Base-by-base conservation (phyloP, 176 grass and related monocot species). In the Aegilops speltoides region DNA sequence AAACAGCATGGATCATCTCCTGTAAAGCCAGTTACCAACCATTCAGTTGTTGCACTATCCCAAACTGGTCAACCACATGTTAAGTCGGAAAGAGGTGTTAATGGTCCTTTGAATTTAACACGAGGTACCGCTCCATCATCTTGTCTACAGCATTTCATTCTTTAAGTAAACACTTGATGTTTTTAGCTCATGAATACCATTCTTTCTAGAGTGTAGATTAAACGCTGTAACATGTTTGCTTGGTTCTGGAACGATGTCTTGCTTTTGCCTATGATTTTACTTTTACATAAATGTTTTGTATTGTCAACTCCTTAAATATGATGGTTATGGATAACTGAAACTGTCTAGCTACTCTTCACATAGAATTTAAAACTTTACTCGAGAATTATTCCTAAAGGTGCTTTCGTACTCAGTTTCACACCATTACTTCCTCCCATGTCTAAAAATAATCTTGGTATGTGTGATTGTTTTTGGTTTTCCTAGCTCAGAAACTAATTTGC, bases 121-220 rank as follows among this genome's bases (percentile, higher is more conserved):
- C 86, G 81, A 93, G 94, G 94, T 96, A 88, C 38, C 83, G 62
- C 87, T 52, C 13, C 16, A 69, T 82, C 52, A 86, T 87, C 45
- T 79, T 79, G n/a, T 89, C 36, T 25, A 14, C 64, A 19, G 7
- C 37, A 59, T 46, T 33, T 33, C 26, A 24, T 68, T 85, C 59
- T 65, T 43, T 24, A 20, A 86, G 6, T 66, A 68, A 31, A 16
- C 5, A n/a, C 34, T 24, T 73, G 16, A 67, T 83, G 23, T 52
- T 87, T 83, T 46, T 37, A 76, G 26, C 31, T 63, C 63, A 41
- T 62, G 48, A 56, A 50, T 79, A 86, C 1, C 34, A 68, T 76
- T 50, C 57, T 52, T 54, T 19, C 29, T 65, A 78, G 37, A 38
- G 46, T 69, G 6, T 68, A 50, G 41, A 16, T 43, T 64, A 75